Conservation (phyloP, 1,284 basidiomycete species). For the Termitomyces sp. region DNA sequence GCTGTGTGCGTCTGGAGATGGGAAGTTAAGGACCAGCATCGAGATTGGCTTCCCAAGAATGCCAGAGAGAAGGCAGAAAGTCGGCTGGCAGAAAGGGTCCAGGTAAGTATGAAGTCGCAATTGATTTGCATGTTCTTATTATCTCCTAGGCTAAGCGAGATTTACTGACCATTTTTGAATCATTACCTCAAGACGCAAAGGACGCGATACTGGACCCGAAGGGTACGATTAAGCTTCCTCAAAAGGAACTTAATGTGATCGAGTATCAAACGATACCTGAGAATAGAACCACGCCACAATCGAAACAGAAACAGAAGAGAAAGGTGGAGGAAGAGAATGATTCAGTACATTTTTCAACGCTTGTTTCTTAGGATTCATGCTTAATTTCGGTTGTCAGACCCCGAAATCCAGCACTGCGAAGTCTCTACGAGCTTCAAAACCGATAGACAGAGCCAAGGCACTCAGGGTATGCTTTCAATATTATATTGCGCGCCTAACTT, state of each 20-base stretch:
- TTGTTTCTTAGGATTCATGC: not conserved
- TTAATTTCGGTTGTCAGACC: slow-evolving; percentile 4
- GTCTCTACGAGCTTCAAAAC: slow-evolving; percentile 43
- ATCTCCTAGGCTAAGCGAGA: slow-evolving; percentile 53
- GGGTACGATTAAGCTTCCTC: slow-evolving; percentile 33
- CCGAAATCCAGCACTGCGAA: slow-evolving; percentile 13
- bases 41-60: slow-evolving; percentile 67
- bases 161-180: slow-evolving; percentile 47
- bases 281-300: slow-evolving; percentile 20
- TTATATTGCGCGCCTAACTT: not conserved
- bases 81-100: slow-evolving; percentile 61
- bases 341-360: slow-evolving; percentile 20
- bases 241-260: slow-evolving; percentile 32
- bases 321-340: slow-evolving; percentile 33
- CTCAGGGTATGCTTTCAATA: slow-evolving; percentile 44
- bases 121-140: slow-evolving; percentile 5
- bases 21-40: slow-evolving; percentile 64
- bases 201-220: slow-evolving; percentile 51
- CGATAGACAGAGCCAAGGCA: slow-evolving; percentile 50
- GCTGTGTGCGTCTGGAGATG: slow-evolving; percentile 79
- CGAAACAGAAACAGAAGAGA: slow-evolving; percentile 26
- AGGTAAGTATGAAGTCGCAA: slow-evolving; percentile 38
- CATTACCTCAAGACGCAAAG: slow-evolving; percentile 50
- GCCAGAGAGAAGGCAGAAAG: slow-evolving; percentile 58
- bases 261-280: slow-evolving; percentile 22